A percentile compares a stretch with the other conserved stretches of the same genome.
Evolutionary conservation across 352 stramenopile genomes (phyloP).

Genomic region (Phytophthora hibernalis): DNA sequence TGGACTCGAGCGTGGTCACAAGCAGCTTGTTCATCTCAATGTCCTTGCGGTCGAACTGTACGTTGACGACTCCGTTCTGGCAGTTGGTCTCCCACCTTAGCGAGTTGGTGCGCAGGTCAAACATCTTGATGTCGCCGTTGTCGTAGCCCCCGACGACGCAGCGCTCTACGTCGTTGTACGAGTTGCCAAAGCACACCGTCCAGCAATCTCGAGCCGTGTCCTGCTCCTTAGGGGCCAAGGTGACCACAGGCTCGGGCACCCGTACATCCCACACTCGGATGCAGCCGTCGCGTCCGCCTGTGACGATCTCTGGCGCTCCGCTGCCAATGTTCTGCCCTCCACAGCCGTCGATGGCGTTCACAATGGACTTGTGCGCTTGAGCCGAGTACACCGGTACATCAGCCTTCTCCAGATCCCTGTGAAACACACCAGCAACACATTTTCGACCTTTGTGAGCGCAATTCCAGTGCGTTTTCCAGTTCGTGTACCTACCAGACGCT

Average conservation of each 20-base stretch:
- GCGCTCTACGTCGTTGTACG: slow-evolving; percentile 94
- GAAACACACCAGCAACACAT: slow-evolving; percentile 1
- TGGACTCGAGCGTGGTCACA: slow-evolving; percentile 96
- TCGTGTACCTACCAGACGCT: slow-evolving; percentile 59
- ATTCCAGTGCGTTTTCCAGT: slow-evolving; percentile 9
- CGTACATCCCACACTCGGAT: slow-evolving; percentile 97
- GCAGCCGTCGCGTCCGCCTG: slow-evolving; percentile 93
- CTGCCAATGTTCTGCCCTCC: slow-evolving; percentile 90
- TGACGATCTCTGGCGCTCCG: slow-evolving; percentile 95
- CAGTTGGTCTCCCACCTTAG: slow-evolving; percentile 97
- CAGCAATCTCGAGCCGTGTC: slow-evolving; percentile 93
- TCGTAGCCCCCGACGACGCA: slow-evolving; percentile 95
- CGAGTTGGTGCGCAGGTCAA: slow-evolving; percentile 93
- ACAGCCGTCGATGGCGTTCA: slow-evolving; percentile 96
- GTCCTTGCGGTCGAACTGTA: slow-evolving; percentile 96
- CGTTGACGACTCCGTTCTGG: slow-evolving; percentile 95
- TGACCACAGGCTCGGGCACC: slow-evolving; percentile 91
- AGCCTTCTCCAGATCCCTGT: slow-evolving; percentile 85
- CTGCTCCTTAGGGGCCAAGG: slow-evolving; percentile 88
- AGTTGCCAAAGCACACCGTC: slow-evolving; percentile 96
- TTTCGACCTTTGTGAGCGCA: slow-evolving; percentile 8
- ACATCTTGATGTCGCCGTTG: slow-evolving; percentile 98
- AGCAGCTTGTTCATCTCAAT: slow-evolving; percentile 99
- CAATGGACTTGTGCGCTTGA: slow-evolving; percentile 92
- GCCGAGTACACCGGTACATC: slow-evolving; percentile 86